Conservation (phyloP, 2,329 filamentous ascomycete genomes). For the Neofusicoccum ribis region DNA sequence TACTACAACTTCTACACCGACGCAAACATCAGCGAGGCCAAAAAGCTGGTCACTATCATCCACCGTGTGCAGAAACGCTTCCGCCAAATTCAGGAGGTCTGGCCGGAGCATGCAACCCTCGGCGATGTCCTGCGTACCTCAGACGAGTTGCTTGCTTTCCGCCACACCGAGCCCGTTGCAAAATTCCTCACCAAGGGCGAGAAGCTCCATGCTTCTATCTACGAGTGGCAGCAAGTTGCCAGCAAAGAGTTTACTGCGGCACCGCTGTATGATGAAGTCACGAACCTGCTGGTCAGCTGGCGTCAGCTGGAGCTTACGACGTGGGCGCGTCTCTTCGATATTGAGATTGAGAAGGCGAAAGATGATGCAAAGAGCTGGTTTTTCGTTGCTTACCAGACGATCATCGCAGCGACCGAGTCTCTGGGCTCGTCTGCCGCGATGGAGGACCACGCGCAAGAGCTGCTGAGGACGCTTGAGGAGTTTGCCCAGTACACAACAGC, state of each 20-base stretch:
- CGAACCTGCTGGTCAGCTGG: constrained; percentile 82
- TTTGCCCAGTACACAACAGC: constrained; percentile 80
- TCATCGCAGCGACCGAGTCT: constrained; percentile 73
- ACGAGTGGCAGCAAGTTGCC: constrained; percentile 95
- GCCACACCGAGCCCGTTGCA: constrained; percentile 79
- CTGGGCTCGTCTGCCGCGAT: constrained; percentile 61
- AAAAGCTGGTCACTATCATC: constrained; percentile 69
- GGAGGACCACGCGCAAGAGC: constrained; percentile 62
- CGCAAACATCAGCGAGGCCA: constrained; percentile 72
- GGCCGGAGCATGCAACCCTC: constrained; percentile 76
- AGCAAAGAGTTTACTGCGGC: constrained; percentile 74
- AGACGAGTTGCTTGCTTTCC: constrained; percentile 71
- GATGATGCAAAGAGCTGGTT: constrained; percentile 88
- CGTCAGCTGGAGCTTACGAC: constrained; percentile 86
- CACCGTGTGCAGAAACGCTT: constrained; percentile 72
- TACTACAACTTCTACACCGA: constrained; percentile 88
- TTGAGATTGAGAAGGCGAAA: constrained; percentile 73
- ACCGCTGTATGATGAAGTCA: constrained; percentile 73
- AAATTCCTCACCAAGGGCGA: constrained; percentile 85
- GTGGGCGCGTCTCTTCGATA: constrained; percentile 85
- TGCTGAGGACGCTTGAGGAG: constrained; percentile 73
- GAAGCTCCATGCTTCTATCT: constrained; percentile 78
- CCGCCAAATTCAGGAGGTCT: constrained; percentile 62
- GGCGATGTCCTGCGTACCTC: constrained; percentile 76
- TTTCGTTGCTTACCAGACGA: constrained; percentile 91